Base-by-base conservation (phyloP, 257 asterid species). In the Rauvolfia tetraphylla region DNA sequence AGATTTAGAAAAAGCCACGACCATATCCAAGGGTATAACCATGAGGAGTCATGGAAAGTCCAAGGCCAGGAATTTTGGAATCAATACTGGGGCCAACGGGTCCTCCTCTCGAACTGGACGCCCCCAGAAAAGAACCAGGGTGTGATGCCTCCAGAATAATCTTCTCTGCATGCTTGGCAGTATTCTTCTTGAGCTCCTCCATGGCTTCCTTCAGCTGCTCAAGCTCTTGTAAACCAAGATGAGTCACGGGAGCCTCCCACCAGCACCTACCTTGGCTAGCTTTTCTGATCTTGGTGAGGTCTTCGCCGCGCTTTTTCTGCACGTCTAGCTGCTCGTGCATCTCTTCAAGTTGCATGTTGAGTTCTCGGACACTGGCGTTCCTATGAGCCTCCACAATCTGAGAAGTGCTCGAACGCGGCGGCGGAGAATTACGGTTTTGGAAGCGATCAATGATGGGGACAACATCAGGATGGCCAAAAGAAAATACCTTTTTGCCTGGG, bases 351-450 rank as follows among this genome's bases (percentile, higher is more conserved):
- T 83, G 86, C 74, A 71, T 20, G 65, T 87, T 87, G 65, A 87
- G 84, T 36, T 85, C 87, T 34, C 82, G 75, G 29, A 83, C 83
- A 73, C 83, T 79, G 0, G 83, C 88, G 9, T 41, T 79, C 39
- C 87, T 79, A 38, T 85, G 88, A 8, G 90, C 88, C 87, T 85
- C 90, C 63, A 85, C 76, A 15, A 85, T 81, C 48, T 85, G 86
- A 38, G 76, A 6, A 17, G 85, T 73, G 29, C 69, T 66, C 22
- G 79, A 68, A 17, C 74, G 62, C 0, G 71, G 25, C 5, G 22
- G 71, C 3, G 63, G 63, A 25, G 72, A 68, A 34, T 76, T 80
- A 49, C 74, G 73, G 42, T 80, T 57, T 14, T 86, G 68, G 74
- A 75, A 85, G 1, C 88, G 85, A 51, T 82, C 88, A 29, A 83